phyloP scores from a whole-genome alignment of 257 asterid genomes.

The Verbascum thapsus region DNA sequence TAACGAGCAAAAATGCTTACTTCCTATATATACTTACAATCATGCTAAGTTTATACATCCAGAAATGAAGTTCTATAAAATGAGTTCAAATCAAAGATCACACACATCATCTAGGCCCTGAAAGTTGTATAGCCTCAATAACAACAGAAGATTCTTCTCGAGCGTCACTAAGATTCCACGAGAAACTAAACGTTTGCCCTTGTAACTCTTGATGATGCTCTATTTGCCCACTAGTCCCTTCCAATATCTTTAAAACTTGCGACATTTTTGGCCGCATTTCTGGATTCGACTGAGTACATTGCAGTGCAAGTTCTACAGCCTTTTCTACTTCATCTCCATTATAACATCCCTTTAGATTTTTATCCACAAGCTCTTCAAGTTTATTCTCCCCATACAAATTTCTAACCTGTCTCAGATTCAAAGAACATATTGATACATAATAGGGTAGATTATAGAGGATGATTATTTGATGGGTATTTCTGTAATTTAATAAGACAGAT shows the following conservation, averaged over 20 bases:
- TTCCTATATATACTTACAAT: conserved; percentile 26
- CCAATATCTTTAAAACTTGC: conserved; percentile 59
- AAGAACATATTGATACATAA: too few species aligned
- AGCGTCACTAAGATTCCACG: conserved; percentile 55
- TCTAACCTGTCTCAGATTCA: too few species aligned
- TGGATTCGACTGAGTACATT: conserved; percentile 72
- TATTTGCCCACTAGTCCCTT: conserved; percentile 50
- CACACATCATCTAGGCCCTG: conserved; percentile 68
- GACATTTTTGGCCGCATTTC: conserved; percentile 79
- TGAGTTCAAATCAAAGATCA: background rate
- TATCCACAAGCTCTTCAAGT: conserved; percentile 69
- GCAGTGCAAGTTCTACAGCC: conserved; percentile 61
- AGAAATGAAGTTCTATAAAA: background rate
- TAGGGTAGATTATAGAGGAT: too few species aligned
- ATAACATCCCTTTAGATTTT: conserved; percentile 62
- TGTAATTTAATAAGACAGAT: too few species aligned
- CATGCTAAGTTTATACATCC: background rate
- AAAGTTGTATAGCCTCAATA: conserved; percentile 86
- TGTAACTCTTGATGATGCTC: conserved; percentile 50
- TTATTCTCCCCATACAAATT: conserved; percentile 58
- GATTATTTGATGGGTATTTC: too few species aligned
- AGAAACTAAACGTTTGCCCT: conserved; percentile 63
- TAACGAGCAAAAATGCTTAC: background rate
- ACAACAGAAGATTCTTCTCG: conserved; percentile 72
- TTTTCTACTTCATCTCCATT: conserved; percentile 58